Conservation (phyloP, 768 basidiomycete genomes). For the Clitopilus passeckerianus region DNA sequence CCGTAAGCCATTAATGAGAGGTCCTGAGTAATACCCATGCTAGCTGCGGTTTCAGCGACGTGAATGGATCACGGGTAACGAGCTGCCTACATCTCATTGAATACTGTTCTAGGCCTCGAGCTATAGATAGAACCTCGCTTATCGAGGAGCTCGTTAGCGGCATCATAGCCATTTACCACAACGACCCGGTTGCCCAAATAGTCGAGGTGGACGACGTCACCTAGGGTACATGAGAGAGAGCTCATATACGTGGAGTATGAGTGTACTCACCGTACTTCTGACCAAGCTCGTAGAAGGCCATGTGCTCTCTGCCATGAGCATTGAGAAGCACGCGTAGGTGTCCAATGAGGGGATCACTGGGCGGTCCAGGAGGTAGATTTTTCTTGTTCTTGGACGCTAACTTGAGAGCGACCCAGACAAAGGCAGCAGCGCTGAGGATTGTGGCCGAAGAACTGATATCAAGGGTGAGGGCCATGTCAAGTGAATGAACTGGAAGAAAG, state of each 20-base stretch:
- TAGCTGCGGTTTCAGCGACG: background rate
- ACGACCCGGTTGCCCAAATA: background rate
- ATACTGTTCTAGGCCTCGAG: background rate
- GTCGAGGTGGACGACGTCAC: background rate
- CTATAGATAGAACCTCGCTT: background rate
- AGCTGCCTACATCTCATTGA: background rate
- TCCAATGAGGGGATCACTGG: no score
- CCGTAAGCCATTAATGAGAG: background rate
- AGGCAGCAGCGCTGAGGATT: no score
- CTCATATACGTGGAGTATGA: background rate
- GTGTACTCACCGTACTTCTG: background rate
- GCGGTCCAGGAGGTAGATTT: no score
- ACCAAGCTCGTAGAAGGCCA: background rate
- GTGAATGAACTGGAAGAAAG: no score
- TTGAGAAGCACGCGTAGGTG: background rate
- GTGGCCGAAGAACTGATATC: no score
- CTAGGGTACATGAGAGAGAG: background rate
- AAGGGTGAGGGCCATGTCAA: no score
- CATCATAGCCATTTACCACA: background rate
- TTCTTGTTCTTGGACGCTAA: no score
- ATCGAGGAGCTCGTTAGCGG: background rate
- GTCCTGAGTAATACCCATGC: background rate
- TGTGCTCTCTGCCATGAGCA: background rate
- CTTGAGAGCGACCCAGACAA: no score
- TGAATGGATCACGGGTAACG: background rate